Conservation (phyloP, 2,329 filamentous ascomycete genomes). For the Triangularia verruculosa region DNA sequence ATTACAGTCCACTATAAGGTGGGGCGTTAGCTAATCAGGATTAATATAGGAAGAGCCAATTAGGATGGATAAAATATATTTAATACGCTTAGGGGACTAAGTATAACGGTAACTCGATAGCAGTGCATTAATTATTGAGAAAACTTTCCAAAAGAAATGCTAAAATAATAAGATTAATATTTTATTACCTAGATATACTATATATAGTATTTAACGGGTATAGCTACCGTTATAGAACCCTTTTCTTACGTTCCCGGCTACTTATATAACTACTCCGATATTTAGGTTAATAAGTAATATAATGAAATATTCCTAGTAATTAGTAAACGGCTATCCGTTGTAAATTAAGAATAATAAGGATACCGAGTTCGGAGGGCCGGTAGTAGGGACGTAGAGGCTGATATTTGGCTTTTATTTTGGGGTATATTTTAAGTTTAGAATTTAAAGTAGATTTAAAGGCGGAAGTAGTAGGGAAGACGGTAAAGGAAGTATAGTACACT, state of each 20-base stretch:
- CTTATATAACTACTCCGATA: conserved; percentile 4
- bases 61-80: too few relatives aligned
- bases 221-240: too few relatives aligned
- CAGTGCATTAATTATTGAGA: too few relatives aligned
- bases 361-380: not conserved
- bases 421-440: not conserved
- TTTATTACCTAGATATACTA: too few relatives aligned
- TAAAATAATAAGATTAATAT: too few relatives aligned
- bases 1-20: too few relatives aligned
- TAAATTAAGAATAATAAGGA: conserved; percentile 17
- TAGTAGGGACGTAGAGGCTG: not conserved
- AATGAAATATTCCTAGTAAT: conserved; percentile 21
- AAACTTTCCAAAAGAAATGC: too few relatives aligned
- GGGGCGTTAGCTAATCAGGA: too few relatives aligned
- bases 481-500: not conserved
- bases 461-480: not conserved
- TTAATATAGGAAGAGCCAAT: too few relatives aligned
- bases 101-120: too few relatives aligned
- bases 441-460: not conserved
- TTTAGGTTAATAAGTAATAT: not conserved
- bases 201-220: too few relatives aligned
- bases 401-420: not conserved
- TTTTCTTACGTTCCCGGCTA: conserved; percentile 9
- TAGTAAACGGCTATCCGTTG: conserved; percentile 20
- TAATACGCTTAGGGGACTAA: too few relatives aligned